Base-by-base conservation (phyloP, 345 rosid genomes). In the Hibiscus syriacus region DNA sequence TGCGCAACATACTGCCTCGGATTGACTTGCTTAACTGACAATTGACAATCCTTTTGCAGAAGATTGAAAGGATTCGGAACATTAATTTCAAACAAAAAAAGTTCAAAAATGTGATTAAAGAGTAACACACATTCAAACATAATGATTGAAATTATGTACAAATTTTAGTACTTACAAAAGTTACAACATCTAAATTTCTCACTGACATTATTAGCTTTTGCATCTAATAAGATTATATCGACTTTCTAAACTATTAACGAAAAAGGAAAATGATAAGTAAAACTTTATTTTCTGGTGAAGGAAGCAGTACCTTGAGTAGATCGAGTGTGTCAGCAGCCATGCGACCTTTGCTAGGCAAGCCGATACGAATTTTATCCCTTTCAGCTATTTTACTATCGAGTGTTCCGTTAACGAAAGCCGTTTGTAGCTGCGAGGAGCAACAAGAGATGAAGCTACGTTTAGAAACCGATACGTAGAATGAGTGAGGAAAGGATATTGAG, bases 1-100 rank as follows among this genome's bases (percentile, higher is more conserved):
- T 87, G 81, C 3, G 97, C 98, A 70, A 93, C 96, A 71, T 93
- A 93, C 27, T 93, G 98, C 60, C 96, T 79, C 55, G 98, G 98
- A 86, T 93, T 93, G 41, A 87, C 97, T 70, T 87, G 92, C 78
- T 70, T 87, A 52, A 90, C 96, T 6, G 80, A 84, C 50, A 93
- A 70, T 80, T 90, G 94, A 75, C 97, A 13, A 43, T 43, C 16
- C n/a, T 97, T 93, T 19, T 52, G 67, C 32, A 75, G 0, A 72
- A 70, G 32, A 10, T 7, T 38, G 11, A 11, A 38, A 38, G 2
- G 11, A 7, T 9, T 38, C 11, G 11, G 43, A 38, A 38, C 11
- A 38, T 38, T 7, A 38, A 38, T 38, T 38, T 38, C 11, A 38
- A 27, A 27, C 29, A 27, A 27, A 27, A 27, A 27, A 27, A 27